Evolutionary conservation across 768 basidiomycete genomes (phyloP).

Genomic region (Phylloporus arenicola): DNA sequence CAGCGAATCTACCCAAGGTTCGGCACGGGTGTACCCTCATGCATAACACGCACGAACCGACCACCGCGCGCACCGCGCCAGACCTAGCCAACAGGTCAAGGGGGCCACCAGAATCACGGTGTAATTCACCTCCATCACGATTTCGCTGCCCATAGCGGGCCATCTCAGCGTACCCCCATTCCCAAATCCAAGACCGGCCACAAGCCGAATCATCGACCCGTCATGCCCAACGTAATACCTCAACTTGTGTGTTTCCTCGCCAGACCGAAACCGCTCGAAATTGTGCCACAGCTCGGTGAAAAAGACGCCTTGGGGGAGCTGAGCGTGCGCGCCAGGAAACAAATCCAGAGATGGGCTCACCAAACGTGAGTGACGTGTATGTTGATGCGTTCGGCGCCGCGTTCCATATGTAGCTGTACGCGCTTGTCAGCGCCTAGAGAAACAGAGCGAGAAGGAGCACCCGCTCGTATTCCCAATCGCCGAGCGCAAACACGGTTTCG

Average conservation of each 20-base stretch:
- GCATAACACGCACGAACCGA: constrained; percentile 39
- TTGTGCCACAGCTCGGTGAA: constrained; percentile 40
- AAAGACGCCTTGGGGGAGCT: constrained; percentile 36
- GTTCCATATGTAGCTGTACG: constrained; percentile 45
- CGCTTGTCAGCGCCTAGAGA: not conserved
- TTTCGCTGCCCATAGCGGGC: constrained; percentile 45
- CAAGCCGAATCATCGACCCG: constrained; percentile 40
- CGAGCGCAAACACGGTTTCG: constrained; percentile 47
- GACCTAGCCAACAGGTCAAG: constrained; percentile 28
- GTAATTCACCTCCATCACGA: constrained; percentile 39
- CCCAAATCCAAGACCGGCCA: constrained; percentile 38
- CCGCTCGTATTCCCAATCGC: constrained; percentile 59
- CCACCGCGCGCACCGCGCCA: constrained; percentile 28
- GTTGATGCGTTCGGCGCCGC: constrained; percentile 38
- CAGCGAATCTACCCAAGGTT: constrained; percentile 35
- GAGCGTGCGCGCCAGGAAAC: not conserved
- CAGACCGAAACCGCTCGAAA: constrained; percentile 32
- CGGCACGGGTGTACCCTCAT: constrained; percentile 39
- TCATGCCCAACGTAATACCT: constrained; percentile 46
- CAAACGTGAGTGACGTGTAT: constrained; percentile 43
- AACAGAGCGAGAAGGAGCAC: not conserved
- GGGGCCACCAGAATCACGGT: not conserved
- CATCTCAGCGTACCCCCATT: constrained; percentile 32
- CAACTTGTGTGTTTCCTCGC: constrained; percentile 32
- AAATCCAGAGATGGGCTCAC: constrained; percentile 16